Evolutionary conservation across 139 green algal species (phyloP).

Genomic region (Coccomyxa sp.): DNA sequence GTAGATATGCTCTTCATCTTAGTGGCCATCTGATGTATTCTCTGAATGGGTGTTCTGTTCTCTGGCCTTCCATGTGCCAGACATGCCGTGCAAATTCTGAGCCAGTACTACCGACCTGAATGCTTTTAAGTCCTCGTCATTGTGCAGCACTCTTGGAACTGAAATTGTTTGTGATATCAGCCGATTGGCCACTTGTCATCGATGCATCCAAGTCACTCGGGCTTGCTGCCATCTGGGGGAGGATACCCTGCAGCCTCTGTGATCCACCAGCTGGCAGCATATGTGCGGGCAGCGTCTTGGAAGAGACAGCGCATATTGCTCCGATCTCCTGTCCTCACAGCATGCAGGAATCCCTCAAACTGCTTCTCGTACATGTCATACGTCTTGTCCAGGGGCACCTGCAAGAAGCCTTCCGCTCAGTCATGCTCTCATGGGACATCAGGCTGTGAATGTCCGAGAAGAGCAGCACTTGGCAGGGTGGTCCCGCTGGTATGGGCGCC

Average conservation of each 20-base stretch:
- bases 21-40: too few species aligned
- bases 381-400: constrained; percentile 9
- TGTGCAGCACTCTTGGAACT: too few species aligned
- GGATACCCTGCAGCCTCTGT: constrained; percentile 7
- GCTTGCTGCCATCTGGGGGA: neutral
- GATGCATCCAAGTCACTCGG: too few species aligned
- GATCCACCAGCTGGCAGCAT: constrained; percentile 9
- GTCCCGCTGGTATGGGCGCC: neutral
- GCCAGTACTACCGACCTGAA: too few species aligned
- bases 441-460: neutral
- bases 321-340: constrained; percentile 14
- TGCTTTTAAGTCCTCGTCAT: too few species aligned
- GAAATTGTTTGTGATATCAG: too few species aligned
- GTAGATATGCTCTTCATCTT: too few species aligned
- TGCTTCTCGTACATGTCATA: constrained; percentile 20
- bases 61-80: too few species aligned
- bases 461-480: neutral
- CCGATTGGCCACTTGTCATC: too few species aligned
- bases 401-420: neutral
- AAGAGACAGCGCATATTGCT: constrained; percentile 8
- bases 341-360: constrained; percentile 14
- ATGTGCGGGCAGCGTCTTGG: constrained; percentile 10
- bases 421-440: neutral
- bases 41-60: too few species aligned
- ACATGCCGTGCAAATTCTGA: too few species aligned